A percentile compares a stretch with the other conserved stretches of the same genome.
Evolutionary conservation across 352 stramenopile species (phyloP).

Genomic region (Globisporangium spinosum): DNA sequence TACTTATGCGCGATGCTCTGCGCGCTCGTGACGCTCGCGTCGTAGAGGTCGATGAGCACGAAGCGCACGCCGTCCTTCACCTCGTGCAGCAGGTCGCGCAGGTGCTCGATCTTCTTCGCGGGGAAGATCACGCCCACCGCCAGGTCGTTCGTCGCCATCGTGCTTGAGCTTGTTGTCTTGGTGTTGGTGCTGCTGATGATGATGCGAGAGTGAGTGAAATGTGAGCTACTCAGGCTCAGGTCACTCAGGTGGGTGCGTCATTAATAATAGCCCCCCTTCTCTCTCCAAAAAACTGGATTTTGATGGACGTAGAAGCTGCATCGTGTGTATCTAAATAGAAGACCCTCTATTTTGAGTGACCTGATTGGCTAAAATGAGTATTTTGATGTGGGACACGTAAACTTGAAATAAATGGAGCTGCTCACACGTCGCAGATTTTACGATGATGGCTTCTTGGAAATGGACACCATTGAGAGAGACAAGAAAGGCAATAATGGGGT

Average conservation of each 20-base stretch:
- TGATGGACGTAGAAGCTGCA: neutral
- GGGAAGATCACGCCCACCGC: conserved; percentile 79
- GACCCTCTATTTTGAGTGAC: neutral
- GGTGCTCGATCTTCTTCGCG: conserved; percentile 76
- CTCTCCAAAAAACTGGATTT: neutral
- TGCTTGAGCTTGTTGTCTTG: neutral
- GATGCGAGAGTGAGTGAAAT: neutral
- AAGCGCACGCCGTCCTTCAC: conserved; percentile 53
- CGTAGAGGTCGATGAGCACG: conserved; percentile 70
- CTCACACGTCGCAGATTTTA: conserved; percentile 13
- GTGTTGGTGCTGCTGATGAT: neutral
- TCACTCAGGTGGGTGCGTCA: neutral
- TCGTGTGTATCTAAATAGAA: conserved; percentile 7
- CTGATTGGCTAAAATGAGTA: neutral
- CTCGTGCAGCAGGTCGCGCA: conserved; percentile 56
- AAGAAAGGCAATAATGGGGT: neutral
- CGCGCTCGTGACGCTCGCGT: conserved; percentile 24
- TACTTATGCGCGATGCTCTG: conserved; percentile 38
- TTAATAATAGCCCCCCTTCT: neutral
- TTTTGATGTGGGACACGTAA: neutral
- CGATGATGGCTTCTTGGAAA: neutral
- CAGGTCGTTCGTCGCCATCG: conserved; percentile 28
- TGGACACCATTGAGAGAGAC: neutral
- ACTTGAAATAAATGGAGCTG: neutral
- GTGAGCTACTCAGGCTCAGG: neutral